phyloP scores from a whole-genome alignment of 352 stramenopile species.

The Phytophthora rubi region DNA sequence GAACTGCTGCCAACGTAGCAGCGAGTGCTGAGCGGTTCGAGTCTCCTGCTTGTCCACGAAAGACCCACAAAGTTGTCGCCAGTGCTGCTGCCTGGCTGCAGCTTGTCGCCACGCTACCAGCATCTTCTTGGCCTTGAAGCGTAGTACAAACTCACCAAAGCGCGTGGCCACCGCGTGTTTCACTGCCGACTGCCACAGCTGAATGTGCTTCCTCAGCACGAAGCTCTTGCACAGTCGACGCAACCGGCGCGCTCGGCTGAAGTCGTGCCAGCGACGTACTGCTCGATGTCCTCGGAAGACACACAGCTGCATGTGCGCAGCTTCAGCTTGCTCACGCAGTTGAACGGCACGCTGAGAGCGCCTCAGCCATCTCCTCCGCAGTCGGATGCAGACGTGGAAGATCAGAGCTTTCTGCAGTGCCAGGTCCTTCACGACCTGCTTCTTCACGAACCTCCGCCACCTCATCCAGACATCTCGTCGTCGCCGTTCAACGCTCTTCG shows the following conservation, averaged over 20 bases:
- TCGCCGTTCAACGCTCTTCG: constrained; percentile 3
- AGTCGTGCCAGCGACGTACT: constrained; percentile 35
- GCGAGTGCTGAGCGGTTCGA: constrained; percentile 15
- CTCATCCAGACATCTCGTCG: constrained; percentile 25
- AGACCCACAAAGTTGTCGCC: constrained; percentile 30
- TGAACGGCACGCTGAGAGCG: constrained; percentile 11
- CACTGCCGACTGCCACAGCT: constrained; percentile 37
- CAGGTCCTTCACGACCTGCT: constrained; percentile 10
- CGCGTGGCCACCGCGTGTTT: constrained; percentile 41
- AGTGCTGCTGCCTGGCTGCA: constrained; percentile 29
- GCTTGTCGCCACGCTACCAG: constrained; percentile 32
- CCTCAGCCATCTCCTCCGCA: constrained; percentile 34
- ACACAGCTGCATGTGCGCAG: constrained; percentile 16
- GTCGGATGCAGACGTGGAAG: constrained; percentile 26
- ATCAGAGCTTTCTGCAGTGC: constrained; percentile 10
- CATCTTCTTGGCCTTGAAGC: constrained; percentile 35
- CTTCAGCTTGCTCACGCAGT: constrained; percentile 4
- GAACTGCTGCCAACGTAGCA: constrained; percentile 33
- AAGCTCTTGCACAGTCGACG: constrained; percentile 35
- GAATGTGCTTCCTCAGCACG: constrained; percentile 47
- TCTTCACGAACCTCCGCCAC: constrained; percentile 29
- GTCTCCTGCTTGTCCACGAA: constrained; percentile 11
- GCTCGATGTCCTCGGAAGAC: constrained; percentile 15
- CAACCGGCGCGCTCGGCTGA: constrained; percentile 10
- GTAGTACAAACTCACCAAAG: constrained; percentile 38